These are phyloP conservation scores for Yamadazyma kanchanaburiensis DNA, from an alignment of 1,139 yeast species.

Conservation along the genomic window DNA sequence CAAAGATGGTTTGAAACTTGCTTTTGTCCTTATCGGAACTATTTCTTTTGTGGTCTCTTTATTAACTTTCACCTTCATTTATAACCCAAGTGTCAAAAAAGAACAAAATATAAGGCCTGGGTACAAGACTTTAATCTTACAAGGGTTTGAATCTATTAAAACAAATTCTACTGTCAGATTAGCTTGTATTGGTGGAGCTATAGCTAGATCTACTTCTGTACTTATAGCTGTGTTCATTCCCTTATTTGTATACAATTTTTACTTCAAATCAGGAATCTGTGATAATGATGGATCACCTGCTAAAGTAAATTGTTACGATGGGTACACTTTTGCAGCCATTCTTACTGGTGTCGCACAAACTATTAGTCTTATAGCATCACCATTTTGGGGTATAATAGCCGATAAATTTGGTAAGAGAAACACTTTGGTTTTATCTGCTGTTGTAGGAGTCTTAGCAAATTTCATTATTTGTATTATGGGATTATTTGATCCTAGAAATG, in stretches of 20 bases:
- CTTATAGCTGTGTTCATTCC: conserved; percentile 63
- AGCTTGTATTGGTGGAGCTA: conserved; percentile 62
- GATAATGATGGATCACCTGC: conserved; percentile 25
- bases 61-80: conserved; percentile 43
- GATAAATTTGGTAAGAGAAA: conserved; percentile 42
- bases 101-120: conserved; percentile 1
- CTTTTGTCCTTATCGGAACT: conserved; percentile 50
- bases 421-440: conserved; percentile 25
- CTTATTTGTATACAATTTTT: conserved; percentile 57
- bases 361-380: conserved; percentile 55
- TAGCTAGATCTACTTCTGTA: conserved; percentile 63
- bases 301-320: conserved; percentile 54
- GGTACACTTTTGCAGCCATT: conserved; percentile 63
- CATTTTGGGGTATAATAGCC: conserved; percentile 57
- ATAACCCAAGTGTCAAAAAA: conserved; percentile 19
- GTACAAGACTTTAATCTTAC: conserved; percentile 34
- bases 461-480: conserved; percentile 25
- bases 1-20: conserved; percentile 37
- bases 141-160: conserved; percentile 41
- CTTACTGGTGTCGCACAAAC: conserved; percentile 65
- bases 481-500: conserved; percentile 34
- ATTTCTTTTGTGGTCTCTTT: conserved; percentile 38
- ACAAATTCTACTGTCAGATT: conserved; percentile 35
- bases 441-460: conserved; percentile 41
- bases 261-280: conserved; percentile 48